Base-by-base conservation (phyloP, 2,329 filamentous ascomycete species). In the Nannizziopsis arthrosporioides region DNA sequence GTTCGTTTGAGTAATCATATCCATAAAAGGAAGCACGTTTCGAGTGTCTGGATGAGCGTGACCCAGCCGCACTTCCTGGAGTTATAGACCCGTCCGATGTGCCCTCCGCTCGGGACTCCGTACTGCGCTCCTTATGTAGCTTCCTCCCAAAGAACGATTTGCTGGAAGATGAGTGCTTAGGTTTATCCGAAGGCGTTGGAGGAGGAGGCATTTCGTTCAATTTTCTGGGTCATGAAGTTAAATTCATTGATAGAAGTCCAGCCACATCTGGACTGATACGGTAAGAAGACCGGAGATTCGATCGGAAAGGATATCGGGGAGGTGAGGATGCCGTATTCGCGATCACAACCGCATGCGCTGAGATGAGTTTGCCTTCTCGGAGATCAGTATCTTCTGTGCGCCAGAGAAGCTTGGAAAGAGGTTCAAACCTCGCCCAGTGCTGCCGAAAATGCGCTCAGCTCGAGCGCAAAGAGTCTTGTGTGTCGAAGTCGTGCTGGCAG, bases 101-200 rank as follows among this genome's bases (percentile, higher is more conserved):
- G 73, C 63, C 81, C 77, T 64, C 81, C 18, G 37, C 41, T 27
- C 50, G 44, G 18, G 47, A 43, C 32, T 53, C 80, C 59, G 78
- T 77, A 58, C 76, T 74, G 67, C 81, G 85, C 68, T 93, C 84
- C 71, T 87, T 92, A 69, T 82, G 73, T 59, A 73, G 63, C 52
- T 76, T 84, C 62, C 88, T 80, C 60, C 86, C 88, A 72, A 95
- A 95, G 73, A 95, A 87, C 54, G 83, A 86, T 64, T 82, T 83
- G 63, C 80, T 77, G 63, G 81, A 82, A 61, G 85, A 88, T 55
- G 84, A 87, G 73, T 90, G 84, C 68, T 85, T 81, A 60, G 82
- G 75, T 71, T 89, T 87, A 72, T 85, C 82, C 72, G 83, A 74
- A 63, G 77, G 74, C 59, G 80, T 62, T 73, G 78, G 79, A 78